Conservation (phyloP, 345 rosid species). For the Citrus medica region DNA sequence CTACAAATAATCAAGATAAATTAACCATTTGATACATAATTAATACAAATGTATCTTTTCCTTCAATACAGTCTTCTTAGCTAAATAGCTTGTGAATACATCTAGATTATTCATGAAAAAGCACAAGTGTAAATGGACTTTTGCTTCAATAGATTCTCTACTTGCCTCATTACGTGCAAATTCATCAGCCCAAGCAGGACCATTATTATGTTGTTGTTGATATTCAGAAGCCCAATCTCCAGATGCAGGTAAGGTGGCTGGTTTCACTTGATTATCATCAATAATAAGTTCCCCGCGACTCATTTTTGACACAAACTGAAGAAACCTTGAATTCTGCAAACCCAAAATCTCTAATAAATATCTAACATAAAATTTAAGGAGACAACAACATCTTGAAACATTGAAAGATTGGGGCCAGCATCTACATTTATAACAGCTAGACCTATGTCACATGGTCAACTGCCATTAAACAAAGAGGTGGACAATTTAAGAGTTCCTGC, state of each 20-base stretch:
- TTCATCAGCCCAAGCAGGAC: slow-evolving; percentile 90
- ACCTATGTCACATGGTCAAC: neutral
- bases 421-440: neutral
- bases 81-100: no score
- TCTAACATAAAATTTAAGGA: slow-evolving; percentile 5
- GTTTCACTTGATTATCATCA: slow-evolving; percentile 91
- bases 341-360: slow-evolving; percentile 14
- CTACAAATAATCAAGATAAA: neutral
- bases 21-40: neutral
- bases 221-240: slow-evolving; percentile 93
- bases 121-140: neutral
- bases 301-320: slow-evolving; percentile 98
- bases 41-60: neutral
- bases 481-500: neutral
- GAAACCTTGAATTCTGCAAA: slow-evolving; percentile 95
- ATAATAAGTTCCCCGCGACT: slow-evolving; percentile 97
- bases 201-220: slow-evolving; percentile 67
- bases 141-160: slow-evolving; percentile 15
- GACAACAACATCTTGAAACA: neutral
- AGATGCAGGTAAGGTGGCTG: slow-evolving; percentile 38
- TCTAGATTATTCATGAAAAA: no score
- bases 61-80: no score
- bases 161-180: slow-evolving; percentile 56
- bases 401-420: neutral
- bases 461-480: neutral